Conservation (phyloP, 1,284 basidiomycete species). For the Ustilago esculenta region DNA sequence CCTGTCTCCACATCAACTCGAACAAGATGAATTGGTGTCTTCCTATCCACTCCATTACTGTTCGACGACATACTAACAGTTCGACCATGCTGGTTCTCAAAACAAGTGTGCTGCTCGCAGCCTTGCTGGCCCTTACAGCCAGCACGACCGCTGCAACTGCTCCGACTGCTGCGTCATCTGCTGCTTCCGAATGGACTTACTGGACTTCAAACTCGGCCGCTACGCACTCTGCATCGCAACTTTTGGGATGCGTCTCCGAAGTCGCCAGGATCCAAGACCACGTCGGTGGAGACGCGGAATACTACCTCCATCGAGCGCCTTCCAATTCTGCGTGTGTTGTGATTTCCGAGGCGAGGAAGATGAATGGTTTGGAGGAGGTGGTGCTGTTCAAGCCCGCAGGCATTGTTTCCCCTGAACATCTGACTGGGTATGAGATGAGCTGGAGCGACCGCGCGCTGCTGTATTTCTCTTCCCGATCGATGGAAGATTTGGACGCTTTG, state of each 20-base stretch:
- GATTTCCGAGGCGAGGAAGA: no score
- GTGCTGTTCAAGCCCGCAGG: constrained; percentile 29
- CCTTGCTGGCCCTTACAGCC: background rate
- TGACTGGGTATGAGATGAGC: background rate
- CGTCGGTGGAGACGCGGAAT: background rate
- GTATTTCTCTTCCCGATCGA: background rate
- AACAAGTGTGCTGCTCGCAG: background rate
- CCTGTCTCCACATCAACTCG: no score
- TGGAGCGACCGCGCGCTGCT: background rate
- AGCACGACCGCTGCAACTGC: constrained; percentile 2
- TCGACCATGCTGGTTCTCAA: background rate
- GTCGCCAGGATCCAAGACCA: constrained; percentile 1
- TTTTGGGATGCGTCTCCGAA: constrained; percentile 2
- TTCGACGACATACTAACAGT: no score
- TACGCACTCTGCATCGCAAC: background rate
- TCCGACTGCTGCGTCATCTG: background rate
- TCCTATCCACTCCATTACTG: no score
- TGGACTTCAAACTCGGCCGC: constrained; percentile 1
- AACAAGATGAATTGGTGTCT: no score
- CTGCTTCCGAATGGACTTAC: constrained; percentile 12
- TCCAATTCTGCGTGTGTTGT: background rate
- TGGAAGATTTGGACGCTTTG: background rate
- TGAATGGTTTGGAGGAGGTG: constrained; percentile 3
- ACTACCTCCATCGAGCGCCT: background rate
- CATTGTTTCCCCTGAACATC: background rate